Evolutionary conservation across 108 stramenopile species (phyloP), one percentile per base, ranked within the genome.

Genomic region (Licmophora abbreviata): DNA sequence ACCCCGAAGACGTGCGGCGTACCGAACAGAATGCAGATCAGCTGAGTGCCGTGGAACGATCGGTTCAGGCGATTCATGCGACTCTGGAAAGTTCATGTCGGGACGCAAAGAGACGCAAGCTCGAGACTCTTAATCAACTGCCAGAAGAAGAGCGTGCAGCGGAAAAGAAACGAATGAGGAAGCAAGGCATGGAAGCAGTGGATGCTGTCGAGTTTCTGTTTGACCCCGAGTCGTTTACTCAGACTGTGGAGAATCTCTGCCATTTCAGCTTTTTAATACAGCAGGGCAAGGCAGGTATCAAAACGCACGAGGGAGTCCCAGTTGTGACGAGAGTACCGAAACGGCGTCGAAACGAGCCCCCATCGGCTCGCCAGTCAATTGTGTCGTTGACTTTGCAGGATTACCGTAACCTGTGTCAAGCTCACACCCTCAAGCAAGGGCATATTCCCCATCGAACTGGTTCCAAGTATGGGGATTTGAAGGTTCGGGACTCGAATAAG

Each of bases 181-280:
- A 30, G 18, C 46, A 34, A 41, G 26, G 29, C 41, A 65, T 17
- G 58, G 63, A n/a, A n/a, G 22, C 76, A 20, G 63, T 87, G 4
- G 56, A 72, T 49, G 76, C 67, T 0, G 56, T 84, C 1, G 35
- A 77, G 17, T 70, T 66, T 42, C 66, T 94, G 3, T 75, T 90
- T 66, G 85, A 94, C 46, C 93, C 89, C 2, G 64, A 75, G 33
- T 74, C 72, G 44, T 91, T 91, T 56, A 89, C 89, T 0, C 84
- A 94, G 56, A 88, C 93, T 6, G 87, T 90, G 12, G 93, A 94
- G 61, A 94, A 94, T 57, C 64, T 94, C 17, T 88, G 86, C 53
- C 68, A 83, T 58, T 91, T 81, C 47, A 70, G 73, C 27, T 91
- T 88, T 58, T 40, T 88, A 29, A 55, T 94, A 48, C 90, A 91